phyloP scores from a whole-genome alignment of 2,329 filamentous ascomycete species.

The Chrysoporthe puriensis region DNA sequence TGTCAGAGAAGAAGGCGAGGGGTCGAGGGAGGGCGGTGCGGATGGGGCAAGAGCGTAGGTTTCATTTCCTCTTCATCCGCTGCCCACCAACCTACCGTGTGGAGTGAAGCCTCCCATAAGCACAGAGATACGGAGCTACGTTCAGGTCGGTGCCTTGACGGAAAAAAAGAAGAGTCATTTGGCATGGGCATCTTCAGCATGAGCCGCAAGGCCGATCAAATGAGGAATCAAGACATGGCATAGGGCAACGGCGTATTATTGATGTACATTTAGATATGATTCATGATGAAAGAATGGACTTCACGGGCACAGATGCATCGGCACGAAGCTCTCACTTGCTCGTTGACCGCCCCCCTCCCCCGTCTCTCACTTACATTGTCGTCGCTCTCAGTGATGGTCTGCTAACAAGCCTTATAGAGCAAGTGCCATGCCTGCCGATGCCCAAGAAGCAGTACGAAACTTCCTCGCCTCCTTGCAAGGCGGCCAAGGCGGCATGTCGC shows the following conservation, averaged over 20 bases:
- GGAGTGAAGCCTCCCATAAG: not conserved
- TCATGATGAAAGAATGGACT: constrained; percentile 26
- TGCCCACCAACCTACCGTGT: not conserved
- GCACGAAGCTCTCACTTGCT: not conserved
- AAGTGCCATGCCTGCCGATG: constrained; percentile 64
- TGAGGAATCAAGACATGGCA: constrained; percentile 7
- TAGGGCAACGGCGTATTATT: constrained; percentile 7
- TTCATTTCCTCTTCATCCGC: constrained; percentile 40
- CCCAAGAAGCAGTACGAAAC: constrained; percentile 80
- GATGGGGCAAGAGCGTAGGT: constrained; percentile 99
- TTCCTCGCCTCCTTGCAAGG: constrained; percentile 82
- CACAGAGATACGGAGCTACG: not conserved
- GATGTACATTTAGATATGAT: constrained; percentile 29
- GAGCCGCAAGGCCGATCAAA: constrained; percentile 23
- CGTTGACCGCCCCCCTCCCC: constrained; percentile 29
- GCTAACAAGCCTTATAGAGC: constrained; percentile 52
- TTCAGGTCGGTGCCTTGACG: not conserved
- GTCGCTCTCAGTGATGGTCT: constrained; percentile 3
- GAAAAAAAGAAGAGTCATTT: constrained; percentile 7
- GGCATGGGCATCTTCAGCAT: constrained; percentile 16
- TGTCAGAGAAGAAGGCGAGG: constrained; percentile 85
- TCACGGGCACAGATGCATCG: constrained; percentile 18
- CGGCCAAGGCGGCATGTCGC: constrained; percentile 44
- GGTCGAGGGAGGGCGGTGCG: constrained; percentile 86
- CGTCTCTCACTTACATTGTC: constrained; percentile 31